Base-by-base conservation (phyloP, 371 early-diverging fungal genomes). In the Smittium mucronatum region DNA sequence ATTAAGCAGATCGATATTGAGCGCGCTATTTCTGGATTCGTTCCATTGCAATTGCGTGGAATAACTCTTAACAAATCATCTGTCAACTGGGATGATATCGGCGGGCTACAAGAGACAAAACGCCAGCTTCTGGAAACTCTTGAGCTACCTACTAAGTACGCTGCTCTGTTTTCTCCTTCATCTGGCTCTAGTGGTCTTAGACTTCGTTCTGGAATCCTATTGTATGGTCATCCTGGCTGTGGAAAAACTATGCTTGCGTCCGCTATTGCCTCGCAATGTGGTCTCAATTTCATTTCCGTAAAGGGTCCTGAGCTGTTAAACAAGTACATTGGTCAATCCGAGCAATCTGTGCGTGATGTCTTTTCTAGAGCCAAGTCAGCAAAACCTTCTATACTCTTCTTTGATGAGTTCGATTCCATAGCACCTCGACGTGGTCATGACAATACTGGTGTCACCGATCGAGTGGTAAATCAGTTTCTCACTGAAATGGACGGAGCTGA, bases 401-500 rank as follows among this genome's bases (percentile, higher is more conserved):
- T 99, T 81, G 99, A 99, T 80, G 99, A 99, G 83, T 86, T 99
- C 78, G 99, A 99, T 82, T 99, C 99, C 26, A 98, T 99, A 69
- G 99, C 95, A 74, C 93, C 99, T 84, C 98, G 98, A 59, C 86
- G 89, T 60, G 92, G 87, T 69, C 89, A 91, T 74, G 93, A 92
- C 73, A 89, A 90, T 61, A 95, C 98, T 0, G 98, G 99, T 59
- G 95, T 96, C n/a, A 98, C 98, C 26, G 99, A 99, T 78, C 94
- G 97, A 1, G 92, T 99, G 1, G 99, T 99, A 33, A 99, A 99
- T 79, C 99, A 99, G 82, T 82, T 99, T 63, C 81, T 99, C 63
- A 90, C 97, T 47, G 99, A 98, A 87, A 94, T 99, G 94, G 99
- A 99, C 81, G 99, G 99, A 83, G 97, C 98, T 5, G 95, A 97